phyloP scores from a whole-genome alignment of 257 asterid genomes.

The Solanum lycopersicoides region DNA sequence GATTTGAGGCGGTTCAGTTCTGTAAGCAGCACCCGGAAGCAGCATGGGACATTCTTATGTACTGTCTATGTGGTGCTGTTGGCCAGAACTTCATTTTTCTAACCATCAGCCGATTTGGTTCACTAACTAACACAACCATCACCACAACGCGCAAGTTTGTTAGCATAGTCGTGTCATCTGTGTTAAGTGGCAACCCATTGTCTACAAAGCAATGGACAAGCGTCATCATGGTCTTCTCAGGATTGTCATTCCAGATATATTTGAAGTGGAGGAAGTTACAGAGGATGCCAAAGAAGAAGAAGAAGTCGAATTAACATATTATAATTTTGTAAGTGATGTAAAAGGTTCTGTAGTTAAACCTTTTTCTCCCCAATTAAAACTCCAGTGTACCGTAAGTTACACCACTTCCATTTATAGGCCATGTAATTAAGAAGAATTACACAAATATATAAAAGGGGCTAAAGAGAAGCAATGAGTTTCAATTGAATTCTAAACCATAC shows the following conservation, averaged over 20 bases:
- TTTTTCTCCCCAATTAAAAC: neutral
- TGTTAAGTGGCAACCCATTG: constrained; percentile 78
- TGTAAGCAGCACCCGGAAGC: constrained; percentile 89
- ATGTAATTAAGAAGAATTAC: neutral
- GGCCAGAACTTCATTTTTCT: constrained; percentile 87
- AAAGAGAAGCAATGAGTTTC: no score
- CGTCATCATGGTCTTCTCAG: constrained; percentile 80
- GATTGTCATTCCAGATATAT: constrained; percentile 77
- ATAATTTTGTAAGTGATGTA: neutral
- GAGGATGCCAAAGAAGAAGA: constrained; percentile 63
- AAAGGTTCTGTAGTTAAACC: neutral
- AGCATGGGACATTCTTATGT: constrained; percentile 84
- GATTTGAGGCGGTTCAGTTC: constrained; percentile 62
- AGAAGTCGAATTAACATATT: constrained; percentile 35
- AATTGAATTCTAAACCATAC: no score
- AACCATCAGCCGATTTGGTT: constrained; percentile 83
- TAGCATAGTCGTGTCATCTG: constrained; percentile 92
- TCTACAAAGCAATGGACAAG: constrained; percentile 82
- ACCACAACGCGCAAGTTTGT: constrained; percentile 91
- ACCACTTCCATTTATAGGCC: neutral
- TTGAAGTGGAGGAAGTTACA: constrained; percentile 74
- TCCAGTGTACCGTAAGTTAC: neutral
- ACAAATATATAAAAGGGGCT: neutral
- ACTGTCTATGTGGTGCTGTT: constrained; percentile 84
- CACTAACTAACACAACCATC: constrained; percentile 85